phyloP scores from a whole-genome alignment of 495 filamentous ascomycete species.

The Penicillium goetzii region DNA sequence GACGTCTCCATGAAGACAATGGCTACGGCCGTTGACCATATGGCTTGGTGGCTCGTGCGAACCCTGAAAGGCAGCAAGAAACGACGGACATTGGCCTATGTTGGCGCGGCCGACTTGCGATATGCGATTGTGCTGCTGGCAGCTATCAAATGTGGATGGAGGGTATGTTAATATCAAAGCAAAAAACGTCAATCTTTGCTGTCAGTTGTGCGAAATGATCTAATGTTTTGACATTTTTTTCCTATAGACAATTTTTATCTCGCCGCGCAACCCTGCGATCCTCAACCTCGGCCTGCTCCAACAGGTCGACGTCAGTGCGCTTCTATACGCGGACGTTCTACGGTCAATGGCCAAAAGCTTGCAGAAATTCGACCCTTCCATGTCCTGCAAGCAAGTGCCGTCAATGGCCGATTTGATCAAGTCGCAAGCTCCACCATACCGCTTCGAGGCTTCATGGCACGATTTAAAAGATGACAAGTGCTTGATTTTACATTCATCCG shows the following conservation, averaged over 20 bases:
- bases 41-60: conserved; percentile 30
- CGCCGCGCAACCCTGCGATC: conserved; percentile 18
- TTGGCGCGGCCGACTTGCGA: conserved; percentile 33
- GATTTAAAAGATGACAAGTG: conserved; percentile 19
- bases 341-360: conserved; percentile 14
- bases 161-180: conserved; percentile 20
- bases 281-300: conserved; percentile 23
- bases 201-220: background rate
- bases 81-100: conserved; percentile 31
- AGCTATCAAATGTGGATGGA: conserved; percentile 40
- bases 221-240: background rate
- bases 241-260: conserved; percentile 20
- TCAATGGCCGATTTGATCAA: conserved; percentile 18
- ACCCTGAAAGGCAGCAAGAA: conserved; percentile 12
- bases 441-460: conserved; percentile 13
- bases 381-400: conserved; percentile 22
- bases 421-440: conserved; percentile 10
- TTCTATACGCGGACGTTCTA: conserved; percentile 16
- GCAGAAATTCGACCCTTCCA: conserved; percentile 24
- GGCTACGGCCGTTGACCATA: conserved; percentile 28
- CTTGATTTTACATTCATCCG: conserved; percentile 25
- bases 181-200: background rate
- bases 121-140: conserved; percentile 37
- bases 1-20: conserved; percentile 31
- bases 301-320: conserved; percentile 18